These are phyloP conservation scores for Primulina eburnea DNA, from an alignment of 257 asterid genomes.

Conservation along the genomic window DNA sequence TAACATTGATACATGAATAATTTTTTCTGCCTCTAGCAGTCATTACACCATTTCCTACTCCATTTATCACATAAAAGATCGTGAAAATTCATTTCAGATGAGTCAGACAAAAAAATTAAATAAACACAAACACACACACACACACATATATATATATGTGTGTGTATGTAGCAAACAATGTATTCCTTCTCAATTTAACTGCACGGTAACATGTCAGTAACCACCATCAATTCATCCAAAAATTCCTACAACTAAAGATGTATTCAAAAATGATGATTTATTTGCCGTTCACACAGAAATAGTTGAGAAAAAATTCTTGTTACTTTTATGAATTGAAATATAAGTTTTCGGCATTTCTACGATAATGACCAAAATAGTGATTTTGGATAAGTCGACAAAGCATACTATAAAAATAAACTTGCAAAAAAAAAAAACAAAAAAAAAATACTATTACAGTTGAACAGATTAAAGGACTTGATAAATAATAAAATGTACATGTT, in stretches of 20 bases:
- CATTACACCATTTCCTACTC: not conserved
- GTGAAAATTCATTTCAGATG: not conserved
- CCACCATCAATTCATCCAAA: not conserved
- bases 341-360: conserved; percentile 11
- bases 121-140: too few species aligned
- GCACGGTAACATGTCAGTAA: not conserved
- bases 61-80: too few species aligned
- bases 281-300: not conserved
- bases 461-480: not conserved
- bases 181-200: too few species aligned
- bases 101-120: not conserved
- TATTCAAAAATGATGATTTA: too few species aligned
- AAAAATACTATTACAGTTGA: not conserved
- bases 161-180: too few species aligned
- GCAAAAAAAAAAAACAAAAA: not conserved
- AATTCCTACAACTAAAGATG: not conserved
- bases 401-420: conserved; percentile 7
- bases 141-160: too few species aligned
- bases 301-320: not conserved
- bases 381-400: conserved; percentile 15
- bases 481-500: not conserved
- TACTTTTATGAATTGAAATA: not conserved
- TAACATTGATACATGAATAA: not conserved
- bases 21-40: not conserved
- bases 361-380: conserved; percentile 4